Evolutionary conservation across 1,284 basidiomycete species (phyloP).

Genomic region (Ustilago esculenta): DNA sequence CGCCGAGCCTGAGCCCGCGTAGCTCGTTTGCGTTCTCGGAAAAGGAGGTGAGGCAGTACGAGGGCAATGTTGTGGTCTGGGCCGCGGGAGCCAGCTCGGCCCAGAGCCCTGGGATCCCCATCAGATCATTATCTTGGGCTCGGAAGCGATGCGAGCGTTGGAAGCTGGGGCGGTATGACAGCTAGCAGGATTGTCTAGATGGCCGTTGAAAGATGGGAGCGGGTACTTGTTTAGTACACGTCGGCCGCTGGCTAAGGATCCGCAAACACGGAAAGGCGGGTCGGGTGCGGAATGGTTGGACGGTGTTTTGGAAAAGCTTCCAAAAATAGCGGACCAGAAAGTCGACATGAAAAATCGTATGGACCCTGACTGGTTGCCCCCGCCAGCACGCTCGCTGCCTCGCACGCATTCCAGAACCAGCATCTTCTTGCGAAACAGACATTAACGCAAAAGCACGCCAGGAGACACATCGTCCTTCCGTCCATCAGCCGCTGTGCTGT

Average conservation of each 20-base stretch:
- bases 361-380: conserved; percentile 16
- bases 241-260: no score
- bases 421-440: not conserved
- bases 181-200: no score
- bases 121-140: conserved; percentile 16
- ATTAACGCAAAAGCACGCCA: no score
- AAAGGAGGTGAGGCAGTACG: conserved; percentile 36
- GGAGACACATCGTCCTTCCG: no score
- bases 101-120: conserved; percentile 63
- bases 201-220: not conserved
- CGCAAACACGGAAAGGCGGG: not conserved
- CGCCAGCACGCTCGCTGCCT: no score
- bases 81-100: conserved; percentile 45
- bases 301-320: not conserved
- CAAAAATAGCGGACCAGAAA: conserved; percentile 3
- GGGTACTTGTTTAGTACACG: no score
- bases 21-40: conserved; percentile 17
- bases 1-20: conserved; percentile 48
- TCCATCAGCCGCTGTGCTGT: no score
- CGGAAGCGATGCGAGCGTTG: not conserved
- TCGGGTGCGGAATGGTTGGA: not conserved
- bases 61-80: conserved; percentile 41
- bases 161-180: no score
- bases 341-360: conserved; percentile 1
- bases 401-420: not conserved